These are phyloP conservation scores for Adansonia gregorii DNA, from an alignment of 441 rosid genomes.

Conservation along the genomic window DNA sequence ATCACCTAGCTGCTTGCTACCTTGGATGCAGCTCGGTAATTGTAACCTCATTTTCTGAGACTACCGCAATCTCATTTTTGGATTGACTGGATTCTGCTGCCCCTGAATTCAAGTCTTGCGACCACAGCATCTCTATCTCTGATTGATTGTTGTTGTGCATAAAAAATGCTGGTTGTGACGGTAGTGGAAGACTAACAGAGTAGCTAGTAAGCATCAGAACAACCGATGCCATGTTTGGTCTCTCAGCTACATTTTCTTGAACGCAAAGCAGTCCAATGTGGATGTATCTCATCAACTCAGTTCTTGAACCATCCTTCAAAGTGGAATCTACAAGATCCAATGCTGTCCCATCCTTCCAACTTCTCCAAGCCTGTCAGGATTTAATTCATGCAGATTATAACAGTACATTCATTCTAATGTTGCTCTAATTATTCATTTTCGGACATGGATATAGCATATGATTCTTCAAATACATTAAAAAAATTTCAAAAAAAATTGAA, in stretches of 20 bases:
- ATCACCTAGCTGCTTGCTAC: neutral
- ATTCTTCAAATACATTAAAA: no score
- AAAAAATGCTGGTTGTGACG: conserved; percentile 14
- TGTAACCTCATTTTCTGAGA: conserved; percentile 14
- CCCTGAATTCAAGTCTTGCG: neutral
- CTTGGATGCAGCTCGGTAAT: conserved; percentile 15
- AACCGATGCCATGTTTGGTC: conserved; percentile 39
- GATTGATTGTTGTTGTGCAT: neutral
- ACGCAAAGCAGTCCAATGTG: conserved; percentile 29
- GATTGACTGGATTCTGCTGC: neutral
- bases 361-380: conserved; percentile 5
- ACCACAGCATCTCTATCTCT: no score
- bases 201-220: conserved; percentile 31
- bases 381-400: neutral
- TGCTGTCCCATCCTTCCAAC: conserved; percentile 21
- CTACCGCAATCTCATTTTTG: neutral
- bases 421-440: no score
- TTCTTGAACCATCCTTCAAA: conserved; percentile 21
- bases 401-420: neutral
- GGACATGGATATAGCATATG: no score
- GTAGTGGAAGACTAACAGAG: conserved; percentile 6
- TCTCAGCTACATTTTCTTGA: conserved; percentile 25
- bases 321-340: conserved; percentile 33
- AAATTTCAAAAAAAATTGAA: no score
- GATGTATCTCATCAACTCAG: conserved; percentile 42